Evolutionary conservation across 352 stramenopile species (phyloP).

Genomic region (Globisporangium iwayamae): DNA sequence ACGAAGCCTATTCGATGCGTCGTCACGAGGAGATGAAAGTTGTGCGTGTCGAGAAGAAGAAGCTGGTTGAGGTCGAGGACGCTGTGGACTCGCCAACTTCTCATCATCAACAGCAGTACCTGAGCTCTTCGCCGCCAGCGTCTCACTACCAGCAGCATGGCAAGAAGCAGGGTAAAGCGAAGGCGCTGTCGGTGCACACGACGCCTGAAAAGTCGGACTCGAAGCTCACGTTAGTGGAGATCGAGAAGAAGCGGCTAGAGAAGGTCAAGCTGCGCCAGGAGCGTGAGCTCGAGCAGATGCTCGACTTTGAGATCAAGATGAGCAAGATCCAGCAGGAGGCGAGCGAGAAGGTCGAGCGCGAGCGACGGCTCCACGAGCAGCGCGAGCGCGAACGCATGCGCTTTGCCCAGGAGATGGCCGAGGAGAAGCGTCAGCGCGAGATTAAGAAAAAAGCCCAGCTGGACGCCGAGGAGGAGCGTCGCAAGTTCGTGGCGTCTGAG

Average conservation of each 20-base stretch:
- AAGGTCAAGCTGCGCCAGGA: slow-evolving; percentile 78
- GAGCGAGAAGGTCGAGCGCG: slow-evolving; percentile 59
- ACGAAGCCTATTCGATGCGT: slow-evolving; percentile 91
- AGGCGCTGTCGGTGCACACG: slow-evolving; percentile 20
- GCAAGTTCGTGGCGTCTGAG: slow-evolving; percentile 56
- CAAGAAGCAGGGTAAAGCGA: slow-evolving; percentile 9
- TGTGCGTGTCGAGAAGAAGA: slow-evolving; percentile 74
- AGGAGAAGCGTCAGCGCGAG: slow-evolving; percentile 72
- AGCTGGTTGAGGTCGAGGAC: slow-evolving; percentile 52
- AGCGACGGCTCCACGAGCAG: slow-evolving; percentile 62
- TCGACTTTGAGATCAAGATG: slow-evolving; percentile 92
- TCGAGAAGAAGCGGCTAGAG: slow-evolving; percentile 67
- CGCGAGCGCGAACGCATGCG: slow-evolving; percentile 62
- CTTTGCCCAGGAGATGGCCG: slow-evolving; percentile 61
- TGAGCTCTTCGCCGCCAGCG: neutral
- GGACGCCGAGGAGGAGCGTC: slow-evolving; percentile 78
- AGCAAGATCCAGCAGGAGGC: slow-evolving; percentile 77
- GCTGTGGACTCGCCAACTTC: slow-evolving; percentile 8
- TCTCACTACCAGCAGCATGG: slow-evolving; percentile 7
- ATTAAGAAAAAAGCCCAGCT: slow-evolving; percentile 81
- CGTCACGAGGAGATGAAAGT: slow-evolving; percentile 91
- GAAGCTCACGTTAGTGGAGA: slow-evolving; percentile 47
- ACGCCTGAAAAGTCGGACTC: slow-evolving; percentile 18
- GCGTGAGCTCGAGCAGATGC: slow-evolving; percentile 86
- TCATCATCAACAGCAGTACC: slow-evolving; percentile 9